Evolutionary conservation across 257 asterid genomes (phyloP).

Genomic region (Solanum rostratum): DNA sequence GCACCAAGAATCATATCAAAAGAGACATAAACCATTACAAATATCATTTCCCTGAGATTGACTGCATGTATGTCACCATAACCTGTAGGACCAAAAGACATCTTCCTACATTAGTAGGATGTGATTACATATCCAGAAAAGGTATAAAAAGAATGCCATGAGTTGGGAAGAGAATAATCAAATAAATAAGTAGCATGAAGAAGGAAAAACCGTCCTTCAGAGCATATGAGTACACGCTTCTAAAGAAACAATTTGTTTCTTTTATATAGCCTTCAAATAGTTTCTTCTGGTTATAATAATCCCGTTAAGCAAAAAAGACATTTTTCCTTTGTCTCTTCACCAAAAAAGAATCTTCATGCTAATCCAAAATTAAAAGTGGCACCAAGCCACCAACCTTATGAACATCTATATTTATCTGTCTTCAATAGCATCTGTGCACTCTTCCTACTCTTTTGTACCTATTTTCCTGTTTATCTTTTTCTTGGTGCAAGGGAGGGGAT

Average conservation of each 20-base stretch:
- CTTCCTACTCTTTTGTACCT: not conserved
- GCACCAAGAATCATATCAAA: constrained; percentile 97
- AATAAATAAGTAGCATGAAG: not conserved
- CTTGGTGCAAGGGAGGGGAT: not conserved
- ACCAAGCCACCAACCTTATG: not conserved
- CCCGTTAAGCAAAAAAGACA: not conserved
- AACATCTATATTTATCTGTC: not conserved
- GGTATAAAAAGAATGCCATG: not conserved
- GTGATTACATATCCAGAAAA: not conserved
- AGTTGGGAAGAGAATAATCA: not conserved
- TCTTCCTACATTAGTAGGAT: not conserved
- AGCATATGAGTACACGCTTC: not conserved
- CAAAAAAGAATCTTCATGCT: not conserved
- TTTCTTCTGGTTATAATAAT: not conserved
- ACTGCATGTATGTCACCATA: constrained; percentile 98
- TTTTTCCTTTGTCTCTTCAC: not conserved
- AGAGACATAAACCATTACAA: constrained; percentile 84
- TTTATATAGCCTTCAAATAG: not conserved
- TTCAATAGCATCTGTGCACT: not conserved
- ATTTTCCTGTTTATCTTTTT: not conserved
- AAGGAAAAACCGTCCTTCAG: not conserved
- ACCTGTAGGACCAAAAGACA: constrained; percentile 29
- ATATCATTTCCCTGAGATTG: constrained; percentile 86
- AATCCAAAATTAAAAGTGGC: not conserved
- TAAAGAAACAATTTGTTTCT: not conserved